A percentile compares a stretch with the other conserved stretches of the same genome.
Conservation (phyloP, 129 eudicot species). For the Helichrysum umbraculigerum region DNA sequence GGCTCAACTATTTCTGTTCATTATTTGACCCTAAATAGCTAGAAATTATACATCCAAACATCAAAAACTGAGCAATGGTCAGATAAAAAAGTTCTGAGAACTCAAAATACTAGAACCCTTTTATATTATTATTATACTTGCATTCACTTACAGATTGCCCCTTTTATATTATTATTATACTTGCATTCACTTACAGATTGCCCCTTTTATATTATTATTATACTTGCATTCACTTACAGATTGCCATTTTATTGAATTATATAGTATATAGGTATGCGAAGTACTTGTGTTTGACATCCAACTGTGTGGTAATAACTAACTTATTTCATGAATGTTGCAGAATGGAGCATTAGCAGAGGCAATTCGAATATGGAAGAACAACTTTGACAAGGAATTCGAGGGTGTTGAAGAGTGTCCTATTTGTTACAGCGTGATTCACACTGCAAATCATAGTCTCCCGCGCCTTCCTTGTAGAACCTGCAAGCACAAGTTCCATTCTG, state of each 20-base stretch:
- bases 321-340: conserved; percentile 36
- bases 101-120: not conserved
- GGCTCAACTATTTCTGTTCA: not conserved
- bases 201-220: not conserved
- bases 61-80: not conserved
- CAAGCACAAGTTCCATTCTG: conserved; percentile 95
- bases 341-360: conserved; percentile 99
- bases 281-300: not conserved
- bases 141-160: no score
- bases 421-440: conserved; percentile 96
- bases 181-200: not conserved
- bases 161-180: not conserved
- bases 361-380: conserved; percentile 89
- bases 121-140: not conserved
- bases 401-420: conserved; percentile 99
- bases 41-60: not conserved
- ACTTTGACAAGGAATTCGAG: conserved; percentile 95
- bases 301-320: conserved; percentile 9
- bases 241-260: not conserved
- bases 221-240: not conserved
- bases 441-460: conserved; percentile 82
- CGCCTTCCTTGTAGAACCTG: conserved; percentile 95
- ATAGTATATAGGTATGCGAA: not conserved
- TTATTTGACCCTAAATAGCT: not conserved
- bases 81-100: not conserved